These are phyloP conservation scores for Crithidia bombi DNA, from an alignment of 208 protist species.

Conservation along the genomic window DNA sequence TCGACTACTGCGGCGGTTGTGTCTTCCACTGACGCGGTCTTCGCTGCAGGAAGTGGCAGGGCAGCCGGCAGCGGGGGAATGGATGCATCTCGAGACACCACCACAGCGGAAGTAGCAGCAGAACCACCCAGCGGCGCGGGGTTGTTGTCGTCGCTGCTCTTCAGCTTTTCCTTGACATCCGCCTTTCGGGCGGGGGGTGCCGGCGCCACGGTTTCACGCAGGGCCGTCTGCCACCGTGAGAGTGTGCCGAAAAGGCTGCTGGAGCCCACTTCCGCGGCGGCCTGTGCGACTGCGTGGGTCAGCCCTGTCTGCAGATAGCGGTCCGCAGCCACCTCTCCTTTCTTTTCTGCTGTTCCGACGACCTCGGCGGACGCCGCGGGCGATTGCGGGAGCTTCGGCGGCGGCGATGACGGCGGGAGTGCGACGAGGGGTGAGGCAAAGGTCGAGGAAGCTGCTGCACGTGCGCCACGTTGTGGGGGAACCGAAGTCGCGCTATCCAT, in stretches of 20 bases:
- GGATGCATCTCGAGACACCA: background rate
- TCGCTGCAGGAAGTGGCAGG: no score
- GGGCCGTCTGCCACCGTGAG: slow-evolving; percentile 41
- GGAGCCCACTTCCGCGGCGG: slow-evolving; percentile 19
- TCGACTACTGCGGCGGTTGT: background rate
- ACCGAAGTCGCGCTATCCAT: no score
- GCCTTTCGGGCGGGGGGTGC: slow-evolving; percentile 27
- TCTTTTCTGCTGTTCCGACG: background rate
- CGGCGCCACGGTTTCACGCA: slow-evolving; percentile 39
- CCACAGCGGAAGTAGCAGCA: no score
- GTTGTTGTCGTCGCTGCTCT: background rate
- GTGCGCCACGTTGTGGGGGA: no score
- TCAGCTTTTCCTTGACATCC: slow-evolving; percentile 1
- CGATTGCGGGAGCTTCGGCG: no score
- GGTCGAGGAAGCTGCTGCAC: background rate
- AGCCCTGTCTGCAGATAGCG: background rate
- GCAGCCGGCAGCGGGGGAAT: background rate
- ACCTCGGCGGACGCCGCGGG: no score
- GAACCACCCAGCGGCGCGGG: no score
- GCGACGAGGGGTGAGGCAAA: no score
- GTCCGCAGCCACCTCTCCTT: background rate
- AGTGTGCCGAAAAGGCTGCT: slow-evolving; percentile 47
- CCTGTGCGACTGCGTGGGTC: slow-evolving; percentile 9
- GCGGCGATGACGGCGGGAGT: no score
- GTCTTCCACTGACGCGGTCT: background rate